Conservation (phyloP, 345 rosid genomes). For the Reutealis trisperma region DNA sequence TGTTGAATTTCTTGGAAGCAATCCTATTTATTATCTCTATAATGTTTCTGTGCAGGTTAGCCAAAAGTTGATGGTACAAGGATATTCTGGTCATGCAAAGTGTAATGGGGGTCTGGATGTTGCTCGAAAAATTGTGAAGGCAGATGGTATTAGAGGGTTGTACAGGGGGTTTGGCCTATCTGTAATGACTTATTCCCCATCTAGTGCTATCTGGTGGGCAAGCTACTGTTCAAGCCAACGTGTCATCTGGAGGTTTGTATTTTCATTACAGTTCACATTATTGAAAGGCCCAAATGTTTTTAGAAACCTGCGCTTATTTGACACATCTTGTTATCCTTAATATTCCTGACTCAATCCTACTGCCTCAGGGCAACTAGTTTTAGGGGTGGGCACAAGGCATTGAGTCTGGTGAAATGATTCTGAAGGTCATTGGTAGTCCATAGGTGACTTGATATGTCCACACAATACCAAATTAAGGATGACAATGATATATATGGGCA, state of each 20-base stretch:
- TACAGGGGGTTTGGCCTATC: slow-evolving; percentile 97
- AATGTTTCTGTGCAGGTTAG: slow-evolving; percentile 61
- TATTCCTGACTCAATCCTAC: too few species aligned
- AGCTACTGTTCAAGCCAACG: slow-evolving; percentile 97
- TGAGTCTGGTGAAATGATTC: not conserved
- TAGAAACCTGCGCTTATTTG: not conserved
- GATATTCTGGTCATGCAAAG: slow-evolving; percentile 84
- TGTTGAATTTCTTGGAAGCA: slow-evolving; percentile 13
- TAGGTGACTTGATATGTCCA: not conserved
- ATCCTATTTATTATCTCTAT: slow-evolving; percentile 5
- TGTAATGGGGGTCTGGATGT: slow-evolving; percentile 94
- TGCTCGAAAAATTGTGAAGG: slow-evolving; percentile 69
- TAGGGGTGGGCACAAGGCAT: not conserved
- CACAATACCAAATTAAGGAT: not conserved
- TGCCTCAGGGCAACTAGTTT: too few species aligned
- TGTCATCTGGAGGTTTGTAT: slow-evolving; percentile 76
- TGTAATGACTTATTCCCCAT: slow-evolving; percentile 91
- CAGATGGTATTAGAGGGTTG: slow-evolving; percentile 83
- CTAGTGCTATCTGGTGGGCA: slow-evolving; percentile 99
- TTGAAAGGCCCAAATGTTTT: not conserved
- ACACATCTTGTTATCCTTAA: not conserved
- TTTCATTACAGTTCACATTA: not conserved
- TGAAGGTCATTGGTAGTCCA: not conserved
- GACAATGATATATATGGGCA: not conserved
- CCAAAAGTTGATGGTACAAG: slow-evolving; percentile 98